These are phyloP conservation scores for Stylosanthes scabra DNA, from an alignment of 331 rosid genomes.

Conservation along the genomic window DNA sequence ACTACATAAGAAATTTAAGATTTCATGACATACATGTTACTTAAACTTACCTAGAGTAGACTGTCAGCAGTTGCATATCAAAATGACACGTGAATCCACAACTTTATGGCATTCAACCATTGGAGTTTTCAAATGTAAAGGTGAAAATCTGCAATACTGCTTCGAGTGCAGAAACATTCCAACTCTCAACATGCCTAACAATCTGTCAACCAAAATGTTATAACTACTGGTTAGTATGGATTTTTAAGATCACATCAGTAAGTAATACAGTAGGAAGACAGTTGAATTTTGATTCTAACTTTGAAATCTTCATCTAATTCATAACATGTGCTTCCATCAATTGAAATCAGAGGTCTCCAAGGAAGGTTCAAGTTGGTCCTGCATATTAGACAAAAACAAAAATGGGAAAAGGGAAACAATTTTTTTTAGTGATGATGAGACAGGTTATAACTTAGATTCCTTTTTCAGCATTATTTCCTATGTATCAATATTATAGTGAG, in stretches of 20 bases:
- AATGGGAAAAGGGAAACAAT: not conserved
- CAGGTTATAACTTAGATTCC: not conserved
- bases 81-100: conserved; percentile 6
- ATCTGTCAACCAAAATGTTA: conserved; percentile 58
- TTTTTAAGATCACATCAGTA: conserved; percentile 16
- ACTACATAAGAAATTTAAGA: conserved; percentile 2
- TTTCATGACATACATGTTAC: conserved; percentile 9
- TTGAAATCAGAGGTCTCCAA: conserved; percentile 87
- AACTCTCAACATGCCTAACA: conserved; percentile 86
- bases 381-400: conserved; percentile 38
- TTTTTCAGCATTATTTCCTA: not conserved
- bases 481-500: not conserved
- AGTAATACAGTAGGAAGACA: not conserved
- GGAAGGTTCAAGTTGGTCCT: conserved; percentile 92
- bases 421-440: conserved; percentile 24
- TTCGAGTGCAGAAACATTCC: conserved; percentile 85
- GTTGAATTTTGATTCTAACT: conserved; percentile 46
- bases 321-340: conserved; percentile 77
- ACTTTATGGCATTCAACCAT: conserved; percentile 38
- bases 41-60: conserved; percentile 21
- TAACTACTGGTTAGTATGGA: conserved; percentile 20
- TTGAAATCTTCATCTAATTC: conserved; percentile 65
- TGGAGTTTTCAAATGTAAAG: conserved; percentile 46
- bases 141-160: conserved; percentile 83
- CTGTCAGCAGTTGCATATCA: not conserved